phyloP scores from a whole-genome alignment of 768 basidiomycete species.

The Auriculariales sp. region DNA sequence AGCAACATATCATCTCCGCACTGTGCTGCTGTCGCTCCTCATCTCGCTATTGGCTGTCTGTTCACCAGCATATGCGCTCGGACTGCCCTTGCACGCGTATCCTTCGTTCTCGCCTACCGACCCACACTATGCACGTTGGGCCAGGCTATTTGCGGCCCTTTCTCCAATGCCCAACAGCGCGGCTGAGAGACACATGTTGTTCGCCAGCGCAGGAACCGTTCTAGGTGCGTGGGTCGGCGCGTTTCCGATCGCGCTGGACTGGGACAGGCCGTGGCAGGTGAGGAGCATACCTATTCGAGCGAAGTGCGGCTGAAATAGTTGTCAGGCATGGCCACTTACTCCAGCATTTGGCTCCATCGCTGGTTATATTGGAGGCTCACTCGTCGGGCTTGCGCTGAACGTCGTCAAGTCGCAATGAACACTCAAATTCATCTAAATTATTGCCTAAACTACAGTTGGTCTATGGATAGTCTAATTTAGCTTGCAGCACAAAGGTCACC shows the following conservation, averaged over 20 bases:
- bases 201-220: slow-evolving; percentile 58
- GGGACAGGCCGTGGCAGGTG: slow-evolving; percentile 97
- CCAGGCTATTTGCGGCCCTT: slow-evolving; percentile 68
- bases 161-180: slow-evolving; percentile 37
- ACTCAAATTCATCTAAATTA: neutral
- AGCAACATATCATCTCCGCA: slow-evolving; percentile 38
- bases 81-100: slow-evolving; percentile 34
- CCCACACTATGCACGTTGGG: slow-evolving; percentile 40
- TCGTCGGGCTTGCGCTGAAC: slow-evolving; percentile 37
- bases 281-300: slow-evolving; percentile 11
- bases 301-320: neutral
- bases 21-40: slow-evolving; percentile 53
- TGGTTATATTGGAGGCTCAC: slow-evolving; percentile 50
- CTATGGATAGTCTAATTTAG: neutral
- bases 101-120: slow-evolving; percentile 16
- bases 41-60: slow-evolving; percentile 52
- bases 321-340: slow-evolving; percentile 70
- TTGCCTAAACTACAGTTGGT: neutral
- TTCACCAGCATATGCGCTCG: slow-evolving; percentile 56
- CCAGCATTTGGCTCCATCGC: slow-evolving; percentile 56
- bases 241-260: slow-evolving; percentile 82
- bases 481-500: slow-evolving; percentile 49
- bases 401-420: slow-evolving; percentile 5
- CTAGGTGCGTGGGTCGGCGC: slow-evolving; percentile 71
- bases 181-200: slow-evolving; percentile 64